These are phyloP conservation scores for Rubroshorea leprosula DNA, from an alignment of 345 rosid species.

Conservation along the genomic window DNA sequence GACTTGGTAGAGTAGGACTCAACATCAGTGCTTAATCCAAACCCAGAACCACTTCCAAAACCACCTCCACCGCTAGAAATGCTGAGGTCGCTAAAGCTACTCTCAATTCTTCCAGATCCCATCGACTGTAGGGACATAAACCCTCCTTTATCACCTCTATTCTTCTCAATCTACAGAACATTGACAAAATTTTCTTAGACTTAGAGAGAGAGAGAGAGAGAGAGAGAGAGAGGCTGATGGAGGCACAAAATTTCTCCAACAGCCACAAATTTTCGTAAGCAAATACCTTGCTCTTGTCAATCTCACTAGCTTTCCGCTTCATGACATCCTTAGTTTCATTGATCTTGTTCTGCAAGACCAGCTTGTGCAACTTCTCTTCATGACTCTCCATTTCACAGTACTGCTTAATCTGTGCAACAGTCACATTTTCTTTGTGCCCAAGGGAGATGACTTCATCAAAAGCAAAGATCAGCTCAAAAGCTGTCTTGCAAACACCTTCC, in stretches of 20 bases:
- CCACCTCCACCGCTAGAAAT: slow-evolving; percentile 73
- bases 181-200: slow-evolving; percentile 11
- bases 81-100: slow-evolving; percentile 73
- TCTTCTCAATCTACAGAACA: slow-evolving; percentile 76
- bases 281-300: slow-evolving; percentile 95
- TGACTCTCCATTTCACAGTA: slow-evolving; percentile 99
- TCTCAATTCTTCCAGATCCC: slow-evolving; percentile 93
- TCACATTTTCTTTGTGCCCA: slow-evolving; percentile 98
- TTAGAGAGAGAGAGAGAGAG: slow-evolving; percentile 7
- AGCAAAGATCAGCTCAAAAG: slow-evolving; percentile 90
- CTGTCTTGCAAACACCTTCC: slow-evolving; percentile 78
- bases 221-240: neutral
- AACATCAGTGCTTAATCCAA: slow-evolving; percentile 83
- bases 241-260: slow-evolving; percentile 7
- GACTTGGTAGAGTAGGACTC: slow-evolving; percentile 34
- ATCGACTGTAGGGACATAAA: slow-evolving; percentile 76
- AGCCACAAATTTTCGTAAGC: slow-evolving; percentile 6
- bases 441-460: slow-evolving; percentile 98
- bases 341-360: slow-evolving; percentile 93
- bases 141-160: slow-evolving; percentile 83
- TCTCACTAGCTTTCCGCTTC: slow-evolving; percentile 98
- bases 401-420: slow-evolving; percentile 92
- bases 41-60: slow-evolving; percentile 79
- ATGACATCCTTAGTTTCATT: slow-evolving; percentile 95
- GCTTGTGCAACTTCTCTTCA: slow-evolving; percentile 95